A percentile compares a stretch with the other conserved stretches of the same genome.
These are phyloP conservation scores for Astragalus glycyphyllos DNA, from an alignment of 306 rosid genomes.

Conservation along the genomic window DNA sequence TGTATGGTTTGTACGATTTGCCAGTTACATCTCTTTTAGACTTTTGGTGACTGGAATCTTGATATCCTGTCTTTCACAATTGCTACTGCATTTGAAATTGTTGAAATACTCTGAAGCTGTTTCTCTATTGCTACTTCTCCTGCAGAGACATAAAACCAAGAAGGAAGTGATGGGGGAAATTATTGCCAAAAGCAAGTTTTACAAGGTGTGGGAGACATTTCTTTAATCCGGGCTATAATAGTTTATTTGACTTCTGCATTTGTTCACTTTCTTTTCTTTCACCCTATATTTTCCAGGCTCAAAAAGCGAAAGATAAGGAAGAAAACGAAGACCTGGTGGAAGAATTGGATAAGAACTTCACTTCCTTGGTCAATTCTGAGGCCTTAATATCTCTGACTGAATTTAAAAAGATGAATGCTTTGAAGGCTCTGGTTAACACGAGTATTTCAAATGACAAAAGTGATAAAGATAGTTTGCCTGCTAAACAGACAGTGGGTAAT, in stretches of 20 bases:
- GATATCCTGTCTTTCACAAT: slow-evolving; percentile 8
- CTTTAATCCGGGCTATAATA: slow-evolving; percentile 15
- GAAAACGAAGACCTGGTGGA: slow-evolving; percentile 75
- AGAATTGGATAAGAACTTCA: slow-evolving; percentile 73
- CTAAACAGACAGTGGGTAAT: slow-evolving; percentile 39
- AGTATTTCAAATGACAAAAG: slow-evolving; percentile 53
- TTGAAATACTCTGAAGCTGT: slow-evolving; percentile 36
- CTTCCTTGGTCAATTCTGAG: slow-evolving; percentile 64
- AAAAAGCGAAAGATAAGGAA: slow-evolving; percentile 87
- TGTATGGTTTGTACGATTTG: neutral
- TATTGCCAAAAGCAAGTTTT: slow-evolving; percentile 79
- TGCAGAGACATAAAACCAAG: slow-evolving; percentile 83
- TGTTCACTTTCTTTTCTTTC: slow-evolving; percentile 27
- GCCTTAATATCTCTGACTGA: slow-evolving; percentile 64
- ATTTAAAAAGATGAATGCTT: slow-evolving; percentile 71
- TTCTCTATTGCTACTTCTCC: slow-evolving; percentile 33
- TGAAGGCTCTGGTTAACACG: slow-evolving; percentile 67
- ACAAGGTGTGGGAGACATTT: slow-evolving; percentile 59
- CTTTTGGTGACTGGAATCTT: slow-evolving; percentile 12
- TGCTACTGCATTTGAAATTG: slow-evolving; percentile 9
- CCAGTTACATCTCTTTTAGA: slow-evolving; percentile 12
- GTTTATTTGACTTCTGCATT: slow-evolving; percentile 23
- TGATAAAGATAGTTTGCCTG: slow-evolving; percentile 53
- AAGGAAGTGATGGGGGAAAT: slow-evolving; percentile 89
- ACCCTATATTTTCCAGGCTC: slow-evolving; percentile 64